Evolutionary conservation across 768 basidiomycete species (phyloP), one percentile per base, ranked within the genome.

Genomic region (Collybia sp.): DNA sequence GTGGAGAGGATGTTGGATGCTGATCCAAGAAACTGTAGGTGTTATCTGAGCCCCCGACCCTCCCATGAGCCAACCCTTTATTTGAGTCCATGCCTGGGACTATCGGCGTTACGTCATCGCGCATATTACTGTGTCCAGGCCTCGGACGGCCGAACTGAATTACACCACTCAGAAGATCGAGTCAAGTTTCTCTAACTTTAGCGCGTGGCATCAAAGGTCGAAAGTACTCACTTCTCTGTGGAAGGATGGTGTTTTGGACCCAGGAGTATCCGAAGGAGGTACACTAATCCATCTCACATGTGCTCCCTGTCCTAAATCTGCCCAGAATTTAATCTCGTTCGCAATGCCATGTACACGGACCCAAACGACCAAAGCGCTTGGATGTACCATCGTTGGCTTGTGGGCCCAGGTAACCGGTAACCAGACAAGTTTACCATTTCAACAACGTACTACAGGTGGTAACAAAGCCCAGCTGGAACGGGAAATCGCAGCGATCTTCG

Each of bases 311-410:
- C 25, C 25, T 25, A 25, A 25, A 25, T 8, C 8, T 19, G 0
- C 4, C 6, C 58, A 99, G 96, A 99, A 60, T 93, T 95, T 59
- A 91, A 93, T 34, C 73, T 98, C 6, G 84, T 97, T 12, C 78
- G 83, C 55, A 93, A 95, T 58, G 96, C 95, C 1, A 80, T 98
- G 70, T 99, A 93, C 66, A 96, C 94, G 0, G 94, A 97, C 58
- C 96, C 96, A 3, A 81, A 83, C 38, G 95, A 98, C 63, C 95
- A 98, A 63, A 93, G 91, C 49, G 92, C 90, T 1, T 99, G 96
- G 96, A 81, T 99, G 47, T 99, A 98, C 62, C 96, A 98, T 58
- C 81, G 93, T n/a, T 98, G 95, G 93, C 74, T 99, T 2, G 78
- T 97, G 43, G 92, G 91, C 6, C 64, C 77, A 51, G 85, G 93